Percentiles rank a stretch among this genome's conserved stretches.
Evolutionary conservation across 208 protist species (phyloP).

Genomic region (Lotmaria passim): DNA sequence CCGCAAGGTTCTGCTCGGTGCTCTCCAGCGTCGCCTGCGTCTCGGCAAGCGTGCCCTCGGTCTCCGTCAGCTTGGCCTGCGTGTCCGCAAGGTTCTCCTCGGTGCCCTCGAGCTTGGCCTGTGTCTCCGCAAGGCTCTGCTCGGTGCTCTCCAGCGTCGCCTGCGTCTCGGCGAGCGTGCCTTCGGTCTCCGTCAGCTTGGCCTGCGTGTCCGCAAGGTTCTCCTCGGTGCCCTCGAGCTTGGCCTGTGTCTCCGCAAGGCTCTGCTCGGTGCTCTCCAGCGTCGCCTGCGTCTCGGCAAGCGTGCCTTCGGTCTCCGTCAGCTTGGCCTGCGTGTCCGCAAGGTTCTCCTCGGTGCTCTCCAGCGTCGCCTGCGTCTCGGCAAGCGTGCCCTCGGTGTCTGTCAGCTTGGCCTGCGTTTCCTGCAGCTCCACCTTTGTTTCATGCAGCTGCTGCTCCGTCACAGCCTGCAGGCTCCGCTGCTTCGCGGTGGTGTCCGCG

Average conservation of each 20-base stretch:
- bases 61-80: too few relatives aligned
- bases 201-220: constrained; percentile 29
- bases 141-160: too few relatives aligned
- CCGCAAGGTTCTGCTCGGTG: too few relatives aligned
- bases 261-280: too few relatives aligned
- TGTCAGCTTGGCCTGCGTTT: constrained; percentile 31
- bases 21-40: too few relatives aligned
- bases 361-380: constrained; percentile 26
- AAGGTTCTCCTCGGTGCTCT: constrained; percentile 37
- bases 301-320: too few relatives aligned
- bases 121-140: too few relatives aligned
- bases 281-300: too few relatives aligned
- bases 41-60: too few relatives aligned
- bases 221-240: constrained; percentile 39
- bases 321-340: constrained; percentile 19
- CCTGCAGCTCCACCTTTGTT: constrained; percentile 34
- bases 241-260: constrained; percentile 9
- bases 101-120: too few relatives aligned
- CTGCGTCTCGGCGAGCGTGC: neutral
- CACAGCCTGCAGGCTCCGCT: constrained; percentile 2
- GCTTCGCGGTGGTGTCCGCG: constrained; percentile 36
- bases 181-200: constrained; percentile 26
- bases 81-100: too few relatives aligned
- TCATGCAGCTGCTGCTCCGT: constrained; percentile 33
- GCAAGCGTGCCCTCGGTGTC: constrained; percentile 38